Base-by-base conservation (phyloP, 2,329 filamentous ascomycete species). In the Ascocoryne sarcoides region DNA sequence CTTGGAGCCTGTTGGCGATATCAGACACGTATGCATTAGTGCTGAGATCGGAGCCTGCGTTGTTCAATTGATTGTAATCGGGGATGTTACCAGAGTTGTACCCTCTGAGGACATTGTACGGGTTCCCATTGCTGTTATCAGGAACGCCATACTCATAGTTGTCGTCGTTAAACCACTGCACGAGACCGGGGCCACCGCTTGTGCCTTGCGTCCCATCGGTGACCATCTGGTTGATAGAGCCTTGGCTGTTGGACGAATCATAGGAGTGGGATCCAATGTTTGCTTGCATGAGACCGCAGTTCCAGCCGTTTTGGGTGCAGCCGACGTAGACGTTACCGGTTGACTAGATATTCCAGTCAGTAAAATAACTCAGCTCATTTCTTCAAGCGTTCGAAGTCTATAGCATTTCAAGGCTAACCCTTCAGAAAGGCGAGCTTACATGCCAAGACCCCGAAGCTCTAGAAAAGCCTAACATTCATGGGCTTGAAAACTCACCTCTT, bases 31-130 rank as follows among this genome's bases (percentile, higher is more conserved):
- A 59, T 35, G 45, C 48, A 40, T 44, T 37, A 16, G 56, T 57
- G 18, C 51, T 50, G n/a, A n/a, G n/a, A 4, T 53, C 53, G 17
- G 45, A 18, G 8, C 48, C 45, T 35, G 57, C 47, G n/a, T n/a
- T n/a, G 20, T 45, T 51, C 38, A 59, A 29, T 39, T 59, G 41
- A 21, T 32, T 44, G 17, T 46, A 40, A 28, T 56, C 43, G n/a
- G n/a, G n/a, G 19, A 59, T 50, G 15, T 36, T 33, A 2, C 56
- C 55, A 20, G 57, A 59, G 41, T 59, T 60, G 36, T 58, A 59
- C 10, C 38, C 47, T 39, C 57, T 45, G 32, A 50, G 43, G 12
- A 51, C 57, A 15, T 47, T 47, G 34, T 58, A 60, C 14, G 51
- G 47, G 37, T 55, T 54, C 23, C 23, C 23, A 26, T 12, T 12